Evolutionary conservation across 2,329 filamentous ascomycete genomes (phyloP).

Genomic region (Aspergillus floridensis): DNA sequence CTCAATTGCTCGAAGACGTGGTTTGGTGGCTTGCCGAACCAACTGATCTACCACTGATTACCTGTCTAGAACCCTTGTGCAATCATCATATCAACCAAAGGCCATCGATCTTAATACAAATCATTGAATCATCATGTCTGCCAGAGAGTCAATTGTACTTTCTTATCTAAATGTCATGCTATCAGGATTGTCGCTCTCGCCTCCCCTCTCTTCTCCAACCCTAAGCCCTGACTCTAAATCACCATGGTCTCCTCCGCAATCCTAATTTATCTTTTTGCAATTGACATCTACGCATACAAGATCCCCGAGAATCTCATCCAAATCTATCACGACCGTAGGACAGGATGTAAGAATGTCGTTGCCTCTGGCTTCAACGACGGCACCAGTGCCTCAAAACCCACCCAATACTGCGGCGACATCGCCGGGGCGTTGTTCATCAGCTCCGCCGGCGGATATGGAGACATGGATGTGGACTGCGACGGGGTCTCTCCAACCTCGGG

Average conservation of each 20-base stretch:
- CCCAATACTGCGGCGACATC: slow-evolving; percentile 49
- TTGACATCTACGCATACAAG: slow-evolving; percentile 10
- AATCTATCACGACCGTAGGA: slow-evolving; percentile 22
- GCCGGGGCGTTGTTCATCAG: not conserved
- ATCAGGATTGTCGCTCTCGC: too few relatives aligned
- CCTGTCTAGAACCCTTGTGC: too few relatives aligned
- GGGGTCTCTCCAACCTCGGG: slow-evolving; percentile 48
- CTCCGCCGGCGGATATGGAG: slow-evolving; percentile 25
- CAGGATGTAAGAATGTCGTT: not conserved
- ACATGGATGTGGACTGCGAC: slow-evolving; percentile 62
- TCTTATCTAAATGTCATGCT: too few relatives aligned
- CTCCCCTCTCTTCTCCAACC: too few relatives aligned
- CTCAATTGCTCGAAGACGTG: too few relatives aligned
- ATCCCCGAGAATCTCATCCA: slow-evolving; percentile 19
- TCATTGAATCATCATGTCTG: too few relatives aligned
- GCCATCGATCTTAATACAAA: too few relatives aligned
- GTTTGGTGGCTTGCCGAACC: too few relatives aligned
- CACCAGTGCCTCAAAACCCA: not conserved
- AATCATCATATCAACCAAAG: too few relatives aligned
- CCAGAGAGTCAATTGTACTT: too few relatives aligned
- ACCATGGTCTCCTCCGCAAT: not conserved
- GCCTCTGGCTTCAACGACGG: not conserved
- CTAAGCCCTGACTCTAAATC: not conserved
- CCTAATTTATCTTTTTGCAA: not conserved
- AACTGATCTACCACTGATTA: too few relatives aligned